These are phyloP conservation scores for Suhomyces coccinellae DNA, from an alignment of 1,139 yeast species.

Conservation along the genomic window DNA sequence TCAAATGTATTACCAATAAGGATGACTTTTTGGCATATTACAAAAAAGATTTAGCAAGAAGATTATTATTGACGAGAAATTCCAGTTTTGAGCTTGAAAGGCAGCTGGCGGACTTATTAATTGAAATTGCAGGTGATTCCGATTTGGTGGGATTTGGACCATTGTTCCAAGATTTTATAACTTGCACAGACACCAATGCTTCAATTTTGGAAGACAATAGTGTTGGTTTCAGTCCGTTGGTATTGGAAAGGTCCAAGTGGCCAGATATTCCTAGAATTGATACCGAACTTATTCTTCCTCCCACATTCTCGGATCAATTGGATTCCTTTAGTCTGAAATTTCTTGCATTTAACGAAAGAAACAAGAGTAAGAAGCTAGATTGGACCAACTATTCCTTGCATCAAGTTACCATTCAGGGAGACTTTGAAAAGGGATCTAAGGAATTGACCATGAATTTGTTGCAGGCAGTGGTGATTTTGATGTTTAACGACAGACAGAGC, in stretches of 20 bases:
- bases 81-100: conserved; percentile 26
- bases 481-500: conserved; percentile 28
- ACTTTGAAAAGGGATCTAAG: conserved; percentile 33
- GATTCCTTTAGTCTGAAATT: conserved; percentile 16
- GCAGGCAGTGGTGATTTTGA: conserved; percentile 38
- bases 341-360: conserved; percentile 13
- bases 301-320: conserved; percentile 10
- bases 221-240: conserved; percentile 34
- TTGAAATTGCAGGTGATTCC: conserved; percentile 26
- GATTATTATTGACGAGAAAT: conserved; percentile 33
- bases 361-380: conserved; percentile 21
- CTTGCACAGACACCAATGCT: conserved; percentile 22
- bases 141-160: conserved; percentile 28
- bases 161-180: conserved; percentile 37
- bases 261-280: conserved; percentile 41
- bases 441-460: conserved; percentile 39
- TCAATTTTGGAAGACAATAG: conserved; percentile 11
- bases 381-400: conserved; percentile 32
- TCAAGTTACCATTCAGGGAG: conserved; percentile 31
- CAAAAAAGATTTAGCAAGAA: conserved; percentile 38
- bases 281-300: conserved; percentile 16
- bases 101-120: conserved; percentile 9
- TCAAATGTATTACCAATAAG: conserved; percentile 39
- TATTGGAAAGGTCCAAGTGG: conserved; percentile 41
- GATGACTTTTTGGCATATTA: conserved; percentile 33